Conservation (phyloP, 345 rosid species). For the Hibiscus tridactylites region DNA sequence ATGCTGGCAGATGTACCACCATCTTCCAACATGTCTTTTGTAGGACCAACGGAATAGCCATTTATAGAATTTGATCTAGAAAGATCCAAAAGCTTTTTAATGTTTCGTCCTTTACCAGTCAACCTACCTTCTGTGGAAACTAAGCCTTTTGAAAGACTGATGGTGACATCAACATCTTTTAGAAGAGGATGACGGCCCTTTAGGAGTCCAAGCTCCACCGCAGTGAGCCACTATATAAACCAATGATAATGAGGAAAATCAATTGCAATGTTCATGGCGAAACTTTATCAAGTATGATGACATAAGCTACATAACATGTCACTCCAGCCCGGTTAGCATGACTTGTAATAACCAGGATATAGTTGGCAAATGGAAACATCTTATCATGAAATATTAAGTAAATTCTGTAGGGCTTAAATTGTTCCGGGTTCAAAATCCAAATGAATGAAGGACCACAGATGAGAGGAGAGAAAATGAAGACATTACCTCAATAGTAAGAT, state of each 20-base stretch:
- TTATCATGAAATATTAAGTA: not conserved
- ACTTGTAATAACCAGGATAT: not conserved
- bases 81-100: constrained; percentile 38
- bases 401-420: not conserved
- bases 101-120: constrained; percentile 26
- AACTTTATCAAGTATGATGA: constrained; percentile 3
- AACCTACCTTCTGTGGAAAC: constrained; percentile 35
- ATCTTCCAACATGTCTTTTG: constrained; percentile 24
- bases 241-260: constrained; percentile 16
- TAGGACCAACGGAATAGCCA: constrained; percentile 33
- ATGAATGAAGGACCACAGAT: not conserved
- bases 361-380: not conserved
- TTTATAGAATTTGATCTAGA: constrained; percentile 27
- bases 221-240: constrained; percentile 74
- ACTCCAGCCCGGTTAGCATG: not conserved
- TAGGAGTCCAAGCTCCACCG: constrained; percentile 89
- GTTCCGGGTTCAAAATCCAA: not conserved
- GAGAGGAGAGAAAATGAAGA: constrained; percentile 15
- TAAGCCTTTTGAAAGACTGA: constrained; percentile 60
- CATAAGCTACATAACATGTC: not conserved
- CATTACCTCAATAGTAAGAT: constrained; percentile 74
- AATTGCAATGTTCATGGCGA: not conserved
- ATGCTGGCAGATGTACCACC: constrained; percentile 19
- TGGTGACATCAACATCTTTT: constrained; percentile 68
- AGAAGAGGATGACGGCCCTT: constrained; percentile 97